Percentiles rank a stretch among this genome's conserved stretches.
These are phyloP conservation scores for Cenchrus fungigraminus DNA, from an alignment of 176 grass and related monocot genomes.

Conservation along the genomic window DNA sequence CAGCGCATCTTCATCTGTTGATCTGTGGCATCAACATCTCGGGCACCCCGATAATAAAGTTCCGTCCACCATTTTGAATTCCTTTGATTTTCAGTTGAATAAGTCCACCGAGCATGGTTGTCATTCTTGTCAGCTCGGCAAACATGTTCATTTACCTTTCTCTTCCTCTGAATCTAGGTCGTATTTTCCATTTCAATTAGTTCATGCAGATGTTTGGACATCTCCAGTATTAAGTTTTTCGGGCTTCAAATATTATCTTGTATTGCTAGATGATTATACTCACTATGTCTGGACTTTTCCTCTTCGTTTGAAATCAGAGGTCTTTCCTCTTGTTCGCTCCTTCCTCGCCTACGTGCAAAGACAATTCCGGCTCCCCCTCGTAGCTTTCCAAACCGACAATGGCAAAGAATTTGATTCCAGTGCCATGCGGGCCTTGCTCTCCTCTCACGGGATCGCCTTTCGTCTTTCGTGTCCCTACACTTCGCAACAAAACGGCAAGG, in stretches of 20 bases:
- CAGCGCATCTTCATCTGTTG: no score
- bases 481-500: no score
- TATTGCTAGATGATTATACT: not conserved
- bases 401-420: not conserved
- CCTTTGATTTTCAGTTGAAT: no score
- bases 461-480: no score
- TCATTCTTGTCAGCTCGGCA: not conserved
- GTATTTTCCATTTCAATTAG: not conserved
- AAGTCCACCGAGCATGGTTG: no score
- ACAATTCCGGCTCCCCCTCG: fast-evolving
- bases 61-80: no score
- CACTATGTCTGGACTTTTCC: not conserved
- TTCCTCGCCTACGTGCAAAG: not conserved
- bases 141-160: not conserved
- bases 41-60: no score
- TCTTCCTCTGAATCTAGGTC: fast-evolving
- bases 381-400: not conserved
- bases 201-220: not conserved
- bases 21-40: no score
- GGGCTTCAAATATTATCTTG: not conserved
- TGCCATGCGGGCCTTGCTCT: no score
- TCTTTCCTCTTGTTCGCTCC: fast-evolving
- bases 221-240: not conserved
- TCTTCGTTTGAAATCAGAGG: fast-evolving
- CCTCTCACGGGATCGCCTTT: not conserved